Percentiles rank a stretch among this genome's conserved stretches.
Conservation (phyloP, 768 basidiomycete species). For the Trichaptum fuscoviolaceum region DNA sequence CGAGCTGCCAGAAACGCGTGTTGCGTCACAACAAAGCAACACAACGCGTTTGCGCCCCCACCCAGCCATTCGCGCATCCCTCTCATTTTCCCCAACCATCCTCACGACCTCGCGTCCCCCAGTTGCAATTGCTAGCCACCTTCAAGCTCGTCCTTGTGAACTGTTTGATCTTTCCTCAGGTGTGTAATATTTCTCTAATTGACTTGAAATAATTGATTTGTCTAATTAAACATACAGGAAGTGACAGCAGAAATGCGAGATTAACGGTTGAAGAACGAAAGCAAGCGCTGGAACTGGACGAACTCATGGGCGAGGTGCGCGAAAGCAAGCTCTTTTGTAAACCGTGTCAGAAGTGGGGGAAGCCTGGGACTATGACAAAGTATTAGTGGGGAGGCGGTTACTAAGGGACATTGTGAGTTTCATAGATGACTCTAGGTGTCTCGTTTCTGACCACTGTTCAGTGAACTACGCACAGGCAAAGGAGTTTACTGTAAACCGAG, state of each 20-base stretch:
- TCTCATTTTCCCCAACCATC: too few species aligned
- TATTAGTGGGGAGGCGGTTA: neutral
- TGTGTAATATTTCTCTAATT: too few species aligned
- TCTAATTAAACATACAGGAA: too few species aligned
- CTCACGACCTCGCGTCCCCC: too few species aligned
- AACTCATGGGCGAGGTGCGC: neutral
- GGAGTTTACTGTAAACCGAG: constrained; percentile 36
- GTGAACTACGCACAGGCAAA: constrained; percentile 62
- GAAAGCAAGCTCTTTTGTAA: neutral
- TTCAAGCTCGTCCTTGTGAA: too few species aligned
- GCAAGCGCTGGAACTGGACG: neutral
- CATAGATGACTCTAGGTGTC: neutral
- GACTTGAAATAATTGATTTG: too few species aligned
- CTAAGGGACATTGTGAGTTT: neutral
- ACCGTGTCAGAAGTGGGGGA: neutral
- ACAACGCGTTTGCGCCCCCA: too few species aligned
- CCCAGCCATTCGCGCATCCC: too few species aligned
- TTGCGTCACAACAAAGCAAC: too few species aligned
- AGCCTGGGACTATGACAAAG: neutral
- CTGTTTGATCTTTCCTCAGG: too few species aligned
- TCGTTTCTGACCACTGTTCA: constrained; percentile 20
- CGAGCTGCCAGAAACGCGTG: too few species aligned
- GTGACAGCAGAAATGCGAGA: neutral
- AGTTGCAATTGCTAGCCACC: too few species aligned
- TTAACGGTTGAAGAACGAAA: neutral